A percentile compares a stretch with the other conserved stretches of the same genome.
These are phyloP conservation scores for Aspergillus biplanus DNA, from an alignment of 495 filamentous ascomycete species.

Conservation along the genomic window DNA sequence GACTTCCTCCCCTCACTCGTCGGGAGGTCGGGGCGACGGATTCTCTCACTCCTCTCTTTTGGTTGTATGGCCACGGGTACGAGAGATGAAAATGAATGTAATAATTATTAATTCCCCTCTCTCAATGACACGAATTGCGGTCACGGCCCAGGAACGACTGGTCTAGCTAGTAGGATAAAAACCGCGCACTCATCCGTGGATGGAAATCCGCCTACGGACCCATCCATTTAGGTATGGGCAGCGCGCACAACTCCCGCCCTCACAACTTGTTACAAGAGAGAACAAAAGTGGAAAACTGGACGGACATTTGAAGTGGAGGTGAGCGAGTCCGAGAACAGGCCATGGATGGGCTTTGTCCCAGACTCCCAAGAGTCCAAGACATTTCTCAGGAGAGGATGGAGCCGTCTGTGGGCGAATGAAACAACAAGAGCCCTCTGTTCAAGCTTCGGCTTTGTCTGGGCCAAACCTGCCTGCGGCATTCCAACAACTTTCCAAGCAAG, in stretches of 20 bases:
- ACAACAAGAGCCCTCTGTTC: background rate
- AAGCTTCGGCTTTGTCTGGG: conserved; percentile 1
- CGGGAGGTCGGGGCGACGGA: background rate
- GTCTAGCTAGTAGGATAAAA: conserved; percentile 1
- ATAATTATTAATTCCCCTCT: background rate
- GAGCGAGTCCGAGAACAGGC: background rate
- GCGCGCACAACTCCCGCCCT: background rate
- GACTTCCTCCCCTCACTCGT: background rate
- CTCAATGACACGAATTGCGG: background rate
- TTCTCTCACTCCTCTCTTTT: background rate
- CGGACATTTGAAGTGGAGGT: background rate
- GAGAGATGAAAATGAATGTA: background rate
- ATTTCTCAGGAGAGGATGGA: background rate
- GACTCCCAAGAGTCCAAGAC: background rate
- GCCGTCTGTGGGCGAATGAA: conserved; percentile 1
- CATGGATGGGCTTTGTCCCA: background rate
- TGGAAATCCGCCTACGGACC: conserved; percentile 3
- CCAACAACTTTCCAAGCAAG: background rate
- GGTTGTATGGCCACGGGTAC: background rate
- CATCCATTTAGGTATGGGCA: background rate
- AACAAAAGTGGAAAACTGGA: background rate
- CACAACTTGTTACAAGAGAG: background rate
- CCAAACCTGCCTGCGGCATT: background rate
- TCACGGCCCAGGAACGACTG: conserved; percentile 5
- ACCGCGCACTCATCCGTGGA: conserved; percentile 4